phyloP scores from a whole-genome alignment of 2,329 filamentous ascomycete genomes.

The Trichoderma sp. region DNA sequence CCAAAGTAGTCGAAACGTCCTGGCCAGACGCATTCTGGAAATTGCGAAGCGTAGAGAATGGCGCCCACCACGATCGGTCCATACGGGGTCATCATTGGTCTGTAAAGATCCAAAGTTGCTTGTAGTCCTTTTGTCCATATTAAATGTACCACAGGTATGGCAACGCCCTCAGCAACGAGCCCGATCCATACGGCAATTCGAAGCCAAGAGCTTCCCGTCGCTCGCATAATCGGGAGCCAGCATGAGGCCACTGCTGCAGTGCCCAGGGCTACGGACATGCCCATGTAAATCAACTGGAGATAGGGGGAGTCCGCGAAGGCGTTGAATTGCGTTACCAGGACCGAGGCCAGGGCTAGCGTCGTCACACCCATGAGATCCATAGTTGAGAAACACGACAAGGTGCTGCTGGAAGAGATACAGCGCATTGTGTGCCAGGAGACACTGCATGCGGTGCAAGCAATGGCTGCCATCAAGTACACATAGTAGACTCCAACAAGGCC shows the following conservation, averaged over 20 bases:
- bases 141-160: background rate
- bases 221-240: background rate
- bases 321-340: background rate
- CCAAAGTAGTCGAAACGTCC: background rate
- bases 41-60: background rate
- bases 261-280: background rate
- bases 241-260: background rate
- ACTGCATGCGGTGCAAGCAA: background rate
- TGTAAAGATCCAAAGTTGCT: background rate
- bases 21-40: background rate
- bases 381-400: background rate
- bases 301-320: background rate
- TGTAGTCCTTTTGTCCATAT: background rate
- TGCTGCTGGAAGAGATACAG: background rate
- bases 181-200: background rate
- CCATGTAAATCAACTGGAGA: background rate
- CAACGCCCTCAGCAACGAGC: background rate
- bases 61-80: background rate
- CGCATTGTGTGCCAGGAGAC: background rate
- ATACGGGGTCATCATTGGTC: background rate
- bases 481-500: background rate
- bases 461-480: background rate
- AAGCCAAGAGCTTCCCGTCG: background rate
- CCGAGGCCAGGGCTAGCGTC: background rate
- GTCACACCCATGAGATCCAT: background rate